Evolutionary conservation across 164 flowering plant genomes (phyloP).

Genomic region (Umbellularia californica): DNA sequence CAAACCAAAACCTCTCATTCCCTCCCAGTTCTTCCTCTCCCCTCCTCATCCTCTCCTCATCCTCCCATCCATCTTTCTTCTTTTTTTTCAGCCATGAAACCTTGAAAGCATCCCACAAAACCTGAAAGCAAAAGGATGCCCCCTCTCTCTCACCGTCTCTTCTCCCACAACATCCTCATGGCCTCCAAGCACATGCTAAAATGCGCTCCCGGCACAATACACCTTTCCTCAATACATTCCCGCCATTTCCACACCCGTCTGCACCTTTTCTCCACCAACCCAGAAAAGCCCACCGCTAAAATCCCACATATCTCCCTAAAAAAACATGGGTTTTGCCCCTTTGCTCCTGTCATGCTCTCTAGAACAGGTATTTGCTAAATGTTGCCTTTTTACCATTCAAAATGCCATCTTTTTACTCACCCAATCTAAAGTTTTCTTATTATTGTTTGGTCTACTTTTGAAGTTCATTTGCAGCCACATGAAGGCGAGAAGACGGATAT

Average conservation of each 20-base stretch:
- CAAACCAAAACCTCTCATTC: neutral
- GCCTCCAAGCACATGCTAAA: slow-evolving; percentile 6
- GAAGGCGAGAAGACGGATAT: neutral
- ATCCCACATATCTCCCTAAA: neutral
- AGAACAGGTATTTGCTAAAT: neutral
- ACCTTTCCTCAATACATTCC: neutral
- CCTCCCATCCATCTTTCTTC: neutral
- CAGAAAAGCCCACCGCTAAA: neutral
- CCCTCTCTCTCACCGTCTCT: slow-evolving; percentile 5
- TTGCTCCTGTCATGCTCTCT: slow-evolving; percentile 2
- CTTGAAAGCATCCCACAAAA: neutral
- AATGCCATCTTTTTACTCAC: neutral
- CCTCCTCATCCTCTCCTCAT: neutral
- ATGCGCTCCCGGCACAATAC: neutral
- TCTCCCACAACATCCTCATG: slow-evolving; percentile 3
- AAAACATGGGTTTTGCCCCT: slow-evolving; percentile 1
- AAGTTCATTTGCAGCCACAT: slow-evolving; percentile 12
- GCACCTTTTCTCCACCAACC: neutral
- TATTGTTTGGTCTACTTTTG: neutral
- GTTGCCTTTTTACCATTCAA: neutral
- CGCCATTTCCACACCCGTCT: slow-evolving; percentile 1
- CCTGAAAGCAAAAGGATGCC: neutral
- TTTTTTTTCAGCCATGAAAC: neutral
- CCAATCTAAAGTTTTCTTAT: neutral
- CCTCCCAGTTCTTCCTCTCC: neutral